Base-by-base conservation (phyloP, 441 rosid species). In the Corymbia citriodora region DNA sequence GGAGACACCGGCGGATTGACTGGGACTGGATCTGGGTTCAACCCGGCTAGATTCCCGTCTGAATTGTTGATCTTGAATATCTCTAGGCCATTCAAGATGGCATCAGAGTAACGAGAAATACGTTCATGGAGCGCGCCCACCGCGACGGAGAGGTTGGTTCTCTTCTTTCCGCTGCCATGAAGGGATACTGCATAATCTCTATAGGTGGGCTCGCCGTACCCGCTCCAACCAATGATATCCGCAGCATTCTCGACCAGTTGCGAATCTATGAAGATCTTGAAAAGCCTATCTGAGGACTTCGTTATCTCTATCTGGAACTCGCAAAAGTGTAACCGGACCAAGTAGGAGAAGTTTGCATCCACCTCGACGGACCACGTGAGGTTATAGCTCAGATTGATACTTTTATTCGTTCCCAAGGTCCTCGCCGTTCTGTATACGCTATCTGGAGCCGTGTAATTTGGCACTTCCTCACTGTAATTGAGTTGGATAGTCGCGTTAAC, bases 81-180 rank as follows among this genome's bases (percentile, higher is more conserved):
- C 91, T 96, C 97, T 3, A 94, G 53, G 9, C 97, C 97, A 49
- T 95, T 96, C 33, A 95, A 88, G 48, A 94, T 91, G 11, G 90
- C 95, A 19, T 94, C 94, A 23, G 88, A 36, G 85, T 18, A 31
- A 3, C 0, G 0, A 9, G 94, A 82, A 1, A 0, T 0, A 45
- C 25, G 15, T 1, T 2, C 12, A 0, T 1, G 3, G 2, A n/a
- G 74, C 6, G 74, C 40, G 2, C 74, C 21, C 74, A 65, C 17
- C 9, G 74, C 74, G 19, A 65, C 74, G 21, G 74, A 65, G 74
- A 65, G 74, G 74, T n/a, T 15, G 74, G 10, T 65, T n/a, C 74
- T 65, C 4, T 65, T 65, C 74, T 65, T 65, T n/a, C 16, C 1
- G 17, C 3, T 3, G 36, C 4, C 74, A n/a, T n/a, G 19, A 19